These are phyloP conservation scores for Aspergillus hancockii DNA, from an alignment of 495 filamentous ascomycete species.

Conservation along the genomic window DNA sequence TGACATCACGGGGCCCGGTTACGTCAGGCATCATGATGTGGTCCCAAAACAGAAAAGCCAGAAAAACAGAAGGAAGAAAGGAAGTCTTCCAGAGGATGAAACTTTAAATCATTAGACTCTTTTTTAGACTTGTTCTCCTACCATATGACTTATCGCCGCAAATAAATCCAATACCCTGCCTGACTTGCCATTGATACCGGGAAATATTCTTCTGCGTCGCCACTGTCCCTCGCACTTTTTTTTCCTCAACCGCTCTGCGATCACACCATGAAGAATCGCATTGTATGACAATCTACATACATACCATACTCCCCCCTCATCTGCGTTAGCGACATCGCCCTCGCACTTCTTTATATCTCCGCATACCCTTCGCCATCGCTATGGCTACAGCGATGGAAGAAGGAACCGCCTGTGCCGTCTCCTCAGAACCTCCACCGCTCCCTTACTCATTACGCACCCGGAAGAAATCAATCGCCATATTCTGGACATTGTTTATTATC, in stretches of 20 bases:
- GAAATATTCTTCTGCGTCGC: not conserved
- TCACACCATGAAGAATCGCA: conserved; percentile 6
- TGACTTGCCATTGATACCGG: not conserved
- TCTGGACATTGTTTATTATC: conserved; percentile 59
- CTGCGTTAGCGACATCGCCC: not conserved
- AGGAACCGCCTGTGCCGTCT: conserved; percentile 22
- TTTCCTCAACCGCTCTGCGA: not conserved
- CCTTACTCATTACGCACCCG: conserved; percentile 57
- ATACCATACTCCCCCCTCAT: not conserved
- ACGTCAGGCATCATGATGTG: conserved; percentile 17
- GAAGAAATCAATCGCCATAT: conserved; percentile 55
- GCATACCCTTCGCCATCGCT: conserved; percentile 12
- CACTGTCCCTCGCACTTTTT: not conserved
- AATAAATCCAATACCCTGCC: not conserved
- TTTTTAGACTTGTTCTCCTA: not conserved
- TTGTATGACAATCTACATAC: not conserved
- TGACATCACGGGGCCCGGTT: conserved; percentile 19
- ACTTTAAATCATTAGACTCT: not conserved
- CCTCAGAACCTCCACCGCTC: conserved; percentile 51
- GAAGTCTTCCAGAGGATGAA: not conserved
- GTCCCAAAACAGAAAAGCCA: not conserved
- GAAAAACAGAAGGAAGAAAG: not conserved
- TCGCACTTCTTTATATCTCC: not conserved
- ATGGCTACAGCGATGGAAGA: conserved; percentile 46
- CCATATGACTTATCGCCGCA: not conserved